Percentiles rank a stretch among this genome's conserved stretches.
phyloP scores from a whole-genome alignment of 495 filamentous ascomycete species.

The Tuber aestivum region DNA sequence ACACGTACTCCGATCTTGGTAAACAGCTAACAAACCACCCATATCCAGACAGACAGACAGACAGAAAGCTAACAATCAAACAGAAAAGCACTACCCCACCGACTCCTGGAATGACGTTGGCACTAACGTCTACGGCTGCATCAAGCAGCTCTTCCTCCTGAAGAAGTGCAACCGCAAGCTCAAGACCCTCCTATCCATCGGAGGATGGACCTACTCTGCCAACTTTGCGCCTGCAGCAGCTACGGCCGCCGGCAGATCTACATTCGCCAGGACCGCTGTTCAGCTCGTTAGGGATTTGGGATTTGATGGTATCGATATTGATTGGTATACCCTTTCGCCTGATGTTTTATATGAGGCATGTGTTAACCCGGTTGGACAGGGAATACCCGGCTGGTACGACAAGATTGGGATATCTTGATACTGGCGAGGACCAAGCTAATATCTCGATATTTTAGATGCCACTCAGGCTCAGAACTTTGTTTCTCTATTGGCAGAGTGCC shows the following conservation, averaged over 20 bases:
- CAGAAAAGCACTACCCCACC: slow-evolving; percentile 74
- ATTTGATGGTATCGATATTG: slow-evolving; percentile 59
- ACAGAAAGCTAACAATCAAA: slow-evolving; percentile 14
- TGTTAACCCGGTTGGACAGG: slow-evolving; percentile 28
- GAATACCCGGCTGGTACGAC: slow-evolving; percentile 52
- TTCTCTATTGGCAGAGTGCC: slow-evolving; percentile 60
- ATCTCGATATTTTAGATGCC: slow-evolving; percentile 37
- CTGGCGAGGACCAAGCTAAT: neutral
- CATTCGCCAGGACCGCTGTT: slow-evolving; percentile 63
- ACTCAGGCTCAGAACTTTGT: slow-evolving; percentile 64
- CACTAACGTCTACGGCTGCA: slow-evolving; percentile 79
- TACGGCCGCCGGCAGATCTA: slow-evolving; percentile 55
- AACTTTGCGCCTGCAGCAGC: slow-evolving; percentile 75
- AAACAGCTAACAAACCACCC: neutral
- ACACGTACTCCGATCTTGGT: slow-evolving; percentile 40
- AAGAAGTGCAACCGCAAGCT: slow-evolving; percentile 84
- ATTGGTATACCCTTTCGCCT: slow-evolving; percentile 46
- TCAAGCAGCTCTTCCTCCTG: slow-evolving; percentile 88
- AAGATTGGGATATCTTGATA: neutral
- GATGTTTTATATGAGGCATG: neutral
- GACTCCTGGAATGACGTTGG: slow-evolving; percentile 68
- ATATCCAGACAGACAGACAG: neutral
- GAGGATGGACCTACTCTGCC: slow-evolving; percentile 89
- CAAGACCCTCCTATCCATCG: slow-evolving; percentile 87
- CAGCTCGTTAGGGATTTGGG: slow-evolving; percentile 61